phyloP scores from a whole-genome alignment of 768 basidiomycete genomes.

The Tulasnella sp. region DNA sequence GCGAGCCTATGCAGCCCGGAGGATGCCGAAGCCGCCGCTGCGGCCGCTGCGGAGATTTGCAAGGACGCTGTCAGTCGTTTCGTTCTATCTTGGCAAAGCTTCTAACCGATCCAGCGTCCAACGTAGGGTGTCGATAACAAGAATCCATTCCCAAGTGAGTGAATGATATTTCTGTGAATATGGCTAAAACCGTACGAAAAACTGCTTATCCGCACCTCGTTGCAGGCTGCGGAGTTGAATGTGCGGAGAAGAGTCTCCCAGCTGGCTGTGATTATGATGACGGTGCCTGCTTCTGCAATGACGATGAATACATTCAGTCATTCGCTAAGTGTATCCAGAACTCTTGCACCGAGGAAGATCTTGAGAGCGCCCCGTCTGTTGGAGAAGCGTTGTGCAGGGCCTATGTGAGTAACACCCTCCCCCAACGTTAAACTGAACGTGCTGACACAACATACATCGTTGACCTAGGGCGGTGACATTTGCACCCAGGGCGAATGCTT shows the following conservation, averaged over 20 bases:
- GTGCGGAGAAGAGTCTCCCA: too few relatives aligned
- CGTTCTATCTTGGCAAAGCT: not conserved
- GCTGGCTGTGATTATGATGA: not conserved
- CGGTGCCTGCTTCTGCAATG: not conserved
- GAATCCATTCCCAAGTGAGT: not conserved
- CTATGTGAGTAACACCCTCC: not conserved
- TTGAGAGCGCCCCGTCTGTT: not conserved
- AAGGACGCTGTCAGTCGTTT: not conserved
- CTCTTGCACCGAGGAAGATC: not conserved
- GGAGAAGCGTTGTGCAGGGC: not conserved
- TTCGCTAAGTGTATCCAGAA: not conserved
- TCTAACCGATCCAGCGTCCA: not conserved
- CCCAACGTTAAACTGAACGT: not conserved
- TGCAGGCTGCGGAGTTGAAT: not conserved
- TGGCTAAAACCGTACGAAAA: not conserved
- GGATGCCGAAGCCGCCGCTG: not conserved
- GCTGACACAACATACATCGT: not conserved
- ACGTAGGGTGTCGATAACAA: not conserved
- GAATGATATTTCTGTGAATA: not conserved
- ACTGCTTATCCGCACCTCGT: not conserved
- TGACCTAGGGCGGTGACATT: not conserved
- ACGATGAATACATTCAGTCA: not conserved
- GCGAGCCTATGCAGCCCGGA: not conserved
- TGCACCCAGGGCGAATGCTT: not conserved
- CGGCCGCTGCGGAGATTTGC: not conserved